These are phyloP conservation scores for Phytophthora meadii DNA, from an alignment of 352 stramenopile species.

Conservation along the genomic window DNA sequence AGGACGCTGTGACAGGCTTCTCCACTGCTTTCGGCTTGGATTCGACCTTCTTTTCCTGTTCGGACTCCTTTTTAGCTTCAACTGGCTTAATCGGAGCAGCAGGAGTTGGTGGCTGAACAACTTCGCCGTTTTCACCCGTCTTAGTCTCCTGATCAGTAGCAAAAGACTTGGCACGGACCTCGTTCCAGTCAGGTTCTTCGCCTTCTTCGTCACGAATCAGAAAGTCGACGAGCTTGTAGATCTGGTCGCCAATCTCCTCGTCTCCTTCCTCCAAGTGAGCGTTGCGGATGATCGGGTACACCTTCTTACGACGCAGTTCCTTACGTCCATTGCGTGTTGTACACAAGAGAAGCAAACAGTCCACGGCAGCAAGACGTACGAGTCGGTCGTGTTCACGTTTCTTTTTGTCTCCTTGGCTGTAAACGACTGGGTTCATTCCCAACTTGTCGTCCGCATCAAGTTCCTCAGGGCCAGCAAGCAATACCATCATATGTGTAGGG, in stretches of 20 bases:
- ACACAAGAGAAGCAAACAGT: slow-evolving; percentile 79
- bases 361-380: slow-evolving; percentile 75
- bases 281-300: slow-evolving; percentile 87
- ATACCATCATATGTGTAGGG: slow-evolving; percentile 77
- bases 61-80: slow-evolving; percentile 30
- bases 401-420: slow-evolving; percentile 82
- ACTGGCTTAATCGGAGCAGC: slow-evolving; percentile 14
- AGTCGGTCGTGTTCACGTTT: slow-evolving; percentile 80
- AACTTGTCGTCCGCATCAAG: slow-evolving; percentile 84
- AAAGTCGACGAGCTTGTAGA: slow-evolving; percentile 91
- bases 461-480: slow-evolving; percentile 77
- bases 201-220: slow-evolving; percentile 89
- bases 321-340: slow-evolving; percentile 84
- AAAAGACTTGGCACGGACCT: slow-evolving; percentile 73
- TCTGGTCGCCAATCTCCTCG: slow-evolving; percentile 86
- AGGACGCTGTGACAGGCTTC: slow-evolving; percentile 29
- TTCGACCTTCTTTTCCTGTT: slow-evolving; percentile 23
- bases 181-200: slow-evolving; percentile 86
- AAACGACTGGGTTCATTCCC: slow-evolving; percentile 81
- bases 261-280: slow-evolving; percentile 82
- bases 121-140: slow-evolving; percentile 34
- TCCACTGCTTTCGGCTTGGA: slow-evolving; percentile 26
- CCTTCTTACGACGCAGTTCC: slow-evolving; percentile 83
- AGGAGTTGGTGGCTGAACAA: slow-evolving; percentile 23
- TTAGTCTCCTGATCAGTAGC: slow-evolving; percentile 56